Evolutionary conservation across 805 yeast genomes (phyloP).

Genomic region (Saturnispora sekii): DNA sequence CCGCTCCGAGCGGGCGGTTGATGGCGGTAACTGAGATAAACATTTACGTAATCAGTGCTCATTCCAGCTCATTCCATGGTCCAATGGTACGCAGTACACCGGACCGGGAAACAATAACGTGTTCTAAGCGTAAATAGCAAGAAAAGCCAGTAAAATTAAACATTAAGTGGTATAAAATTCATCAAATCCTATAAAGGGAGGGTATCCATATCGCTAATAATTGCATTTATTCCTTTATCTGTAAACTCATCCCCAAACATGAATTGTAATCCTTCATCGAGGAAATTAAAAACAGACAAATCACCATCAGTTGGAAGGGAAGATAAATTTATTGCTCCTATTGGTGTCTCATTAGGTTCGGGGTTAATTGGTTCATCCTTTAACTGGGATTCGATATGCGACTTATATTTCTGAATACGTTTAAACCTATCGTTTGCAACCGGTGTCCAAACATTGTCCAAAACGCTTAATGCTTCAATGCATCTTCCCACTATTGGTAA

Average conservation of each 20-base stretch:
- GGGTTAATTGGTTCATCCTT: background rate
- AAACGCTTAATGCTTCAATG: conserved; percentile 5
- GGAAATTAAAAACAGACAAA: conserved; percentile 5
- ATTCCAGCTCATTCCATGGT: no score
- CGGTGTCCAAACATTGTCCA: conserved; percentile 14
- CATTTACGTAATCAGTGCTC: no score
- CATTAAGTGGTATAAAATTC: background rate
- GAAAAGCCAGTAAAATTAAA: no score
- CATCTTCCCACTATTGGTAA: conserved; percentile 10
- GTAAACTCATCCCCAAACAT: conserved; percentile 9
- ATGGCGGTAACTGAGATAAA: no score
- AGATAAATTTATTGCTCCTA: no score
- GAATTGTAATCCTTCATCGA: conserved; percentile 11
- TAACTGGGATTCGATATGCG: conserved; percentile 3
- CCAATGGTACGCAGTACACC: no score
- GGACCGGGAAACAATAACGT: no score
- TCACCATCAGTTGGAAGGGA: background rate
- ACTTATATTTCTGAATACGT: conserved; percentile 12
- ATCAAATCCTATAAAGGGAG: background rate
- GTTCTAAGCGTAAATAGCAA: no score
- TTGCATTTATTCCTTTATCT: background rate
- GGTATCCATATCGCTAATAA: conserved; percentile 4
- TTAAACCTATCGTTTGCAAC: conserved; percentile 13
- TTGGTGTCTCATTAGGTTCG: background rate
- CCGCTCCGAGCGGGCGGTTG: no score